Percentiles rank a stretch among this genome's conserved stretches.
Conservation (phyloP, 164 flowering plant species). For the Paratinospora sagittata region DNA sequence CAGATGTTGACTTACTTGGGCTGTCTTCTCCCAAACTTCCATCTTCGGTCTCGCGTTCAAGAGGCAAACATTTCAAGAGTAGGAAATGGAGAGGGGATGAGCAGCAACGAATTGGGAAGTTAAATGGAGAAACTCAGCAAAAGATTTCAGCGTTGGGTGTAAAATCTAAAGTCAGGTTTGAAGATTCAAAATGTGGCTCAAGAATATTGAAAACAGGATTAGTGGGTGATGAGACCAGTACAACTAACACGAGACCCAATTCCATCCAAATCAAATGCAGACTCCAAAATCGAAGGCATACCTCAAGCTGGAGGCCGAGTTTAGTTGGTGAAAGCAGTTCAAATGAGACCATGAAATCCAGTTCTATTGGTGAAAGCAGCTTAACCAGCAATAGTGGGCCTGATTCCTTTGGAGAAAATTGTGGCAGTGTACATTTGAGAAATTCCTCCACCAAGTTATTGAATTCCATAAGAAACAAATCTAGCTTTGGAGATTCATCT, state of each 20-base stretch:
- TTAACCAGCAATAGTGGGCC: conserved; percentile 1
- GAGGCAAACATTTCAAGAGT: conserved; percentile 54
- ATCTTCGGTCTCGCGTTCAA: conserved; percentile 59
- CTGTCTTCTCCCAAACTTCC: conserved; percentile 54
- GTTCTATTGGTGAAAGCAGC: conserved; percentile 1
- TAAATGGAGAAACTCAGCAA: conserved; percentile 21
- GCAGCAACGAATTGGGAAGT: conserved; percentile 31
- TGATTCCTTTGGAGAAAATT: neutral
- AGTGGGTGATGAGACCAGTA: conserved; percentile 17
- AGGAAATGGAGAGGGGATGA: conserved; percentile 31
- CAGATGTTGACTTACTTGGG: conserved; percentile 21
- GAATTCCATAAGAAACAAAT: conserved; percentile 2
- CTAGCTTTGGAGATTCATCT: conserved; percentile 12
- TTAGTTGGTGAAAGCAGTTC: conserved; percentile 7
- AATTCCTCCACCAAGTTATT: neutral
- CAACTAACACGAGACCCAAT: conserved; percentile 10
- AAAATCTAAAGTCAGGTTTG: conserved; percentile 20
- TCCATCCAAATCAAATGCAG: conserved; percentile 6
- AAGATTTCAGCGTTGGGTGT: neutral
- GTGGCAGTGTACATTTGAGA: neutral
- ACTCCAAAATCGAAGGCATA: conserved; percentile 5
- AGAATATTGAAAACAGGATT: conserved; percentile 14
- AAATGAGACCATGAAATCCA: conserved; percentile 7
- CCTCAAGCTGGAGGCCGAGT: neutral
- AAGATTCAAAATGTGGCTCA: conserved; percentile 15